Conservation (phyloP, 2,329 filamentous ascomycete genomes). For the Pseudogymnoascus sp. region DNA sequence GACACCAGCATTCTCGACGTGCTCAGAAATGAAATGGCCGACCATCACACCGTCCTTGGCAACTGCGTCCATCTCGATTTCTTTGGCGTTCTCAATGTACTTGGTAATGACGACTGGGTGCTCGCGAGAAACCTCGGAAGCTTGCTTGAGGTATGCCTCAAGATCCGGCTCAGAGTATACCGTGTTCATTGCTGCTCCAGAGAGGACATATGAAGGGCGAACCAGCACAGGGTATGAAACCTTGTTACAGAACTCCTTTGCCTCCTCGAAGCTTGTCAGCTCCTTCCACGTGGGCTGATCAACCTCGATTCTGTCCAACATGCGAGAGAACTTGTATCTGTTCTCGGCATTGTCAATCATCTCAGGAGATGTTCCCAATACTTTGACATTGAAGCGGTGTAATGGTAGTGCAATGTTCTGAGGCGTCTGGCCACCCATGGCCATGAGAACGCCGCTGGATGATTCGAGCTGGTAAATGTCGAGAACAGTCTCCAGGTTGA, state of each 20-base stretch:
- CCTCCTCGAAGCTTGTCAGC: constrained; percentile 88
- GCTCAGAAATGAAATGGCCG: constrained; percentile 95
- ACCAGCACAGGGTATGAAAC: constrained; percentile 93
- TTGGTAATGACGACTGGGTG: constrained; percentile 98
- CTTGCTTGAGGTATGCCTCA: constrained; percentile 80
- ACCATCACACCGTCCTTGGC: constrained; percentile 83
- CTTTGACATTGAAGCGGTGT: constrained; percentile 81
- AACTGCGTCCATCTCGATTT: constrained; percentile 99
- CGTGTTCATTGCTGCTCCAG: constrained; percentile 97
- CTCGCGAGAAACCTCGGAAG: constrained; percentile 85
- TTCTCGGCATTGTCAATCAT: constrained; percentile 99
- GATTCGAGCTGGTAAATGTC: constrained; percentile 89
- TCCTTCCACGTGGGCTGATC: constrained; percentile 99
- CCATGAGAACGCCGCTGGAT: constrained; percentile 78
- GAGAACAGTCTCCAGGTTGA: constrained; percentile 80
- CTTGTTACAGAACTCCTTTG: constrained; percentile 75
- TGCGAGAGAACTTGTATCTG: constrained; percentile 96
- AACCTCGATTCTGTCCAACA: constrained; percentile 89
- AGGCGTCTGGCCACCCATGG: constrained; percentile 94
- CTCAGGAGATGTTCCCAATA: constrained; percentile 91
- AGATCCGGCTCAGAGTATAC: constrained; percentile 95
- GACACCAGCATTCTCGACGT: constrained; percentile 97
- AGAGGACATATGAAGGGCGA: constrained; percentile 91
- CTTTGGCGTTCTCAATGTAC: constrained; percentile 98
- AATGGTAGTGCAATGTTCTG: constrained; percentile 95